These are phyloP conservation scores for Psilocybe subaeruginosa DNA, from an alignment of 768 basidiomycete species.

Conservation along the genomic window DNA sequence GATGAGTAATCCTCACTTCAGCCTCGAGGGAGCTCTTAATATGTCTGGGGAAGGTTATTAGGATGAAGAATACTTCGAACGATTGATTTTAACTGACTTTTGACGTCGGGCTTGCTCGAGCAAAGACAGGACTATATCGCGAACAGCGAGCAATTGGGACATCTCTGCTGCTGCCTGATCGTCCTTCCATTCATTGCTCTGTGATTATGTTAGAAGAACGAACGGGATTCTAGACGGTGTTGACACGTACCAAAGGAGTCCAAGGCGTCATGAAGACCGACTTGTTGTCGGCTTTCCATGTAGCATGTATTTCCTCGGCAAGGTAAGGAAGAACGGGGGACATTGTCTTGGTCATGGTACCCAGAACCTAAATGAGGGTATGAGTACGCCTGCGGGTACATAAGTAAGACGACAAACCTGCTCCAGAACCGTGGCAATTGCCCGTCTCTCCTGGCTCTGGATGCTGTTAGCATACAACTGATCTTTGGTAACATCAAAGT, in stretches of 20 bases:
- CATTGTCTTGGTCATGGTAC: conserved; percentile 67
- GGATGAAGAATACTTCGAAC: background rate
- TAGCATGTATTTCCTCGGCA: conserved; percentile 82
- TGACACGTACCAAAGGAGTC: conserved; percentile 60
- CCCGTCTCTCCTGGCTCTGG: conserved; percentile 56
- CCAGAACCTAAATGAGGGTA: conserved; percentile 54
- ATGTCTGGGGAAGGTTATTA: conserved; percentile 42
- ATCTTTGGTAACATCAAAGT: conserved; percentile 93
- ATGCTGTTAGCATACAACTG: conserved; percentile 74
- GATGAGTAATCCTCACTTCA: conserved; percentile 64
- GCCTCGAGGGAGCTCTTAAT: conserved; percentile 80
- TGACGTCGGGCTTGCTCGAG: conserved; percentile 77
- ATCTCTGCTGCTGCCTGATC: conserved; percentile 60
- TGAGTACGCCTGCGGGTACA: background rate
- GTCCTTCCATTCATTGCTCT: conserved; percentile 71
- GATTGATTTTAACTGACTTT: conserved; percentile 52
- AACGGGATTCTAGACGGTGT: background rate
- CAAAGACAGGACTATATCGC: conserved; percentile 61
- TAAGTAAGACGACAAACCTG: conserved; percentile 43
- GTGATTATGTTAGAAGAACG: background rate
- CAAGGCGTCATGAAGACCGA: conserved; percentile 81
- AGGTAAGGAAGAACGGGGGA: conserved; percentile 91
- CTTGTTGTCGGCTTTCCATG: conserved; percentile 33
- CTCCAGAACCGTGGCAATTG: conserved; percentile 71
- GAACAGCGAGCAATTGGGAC: conserved; percentile 59